Conservation (phyloP, 2,329 filamentous ascomycete genomes). For the Byssothecium circinans region DNA sequence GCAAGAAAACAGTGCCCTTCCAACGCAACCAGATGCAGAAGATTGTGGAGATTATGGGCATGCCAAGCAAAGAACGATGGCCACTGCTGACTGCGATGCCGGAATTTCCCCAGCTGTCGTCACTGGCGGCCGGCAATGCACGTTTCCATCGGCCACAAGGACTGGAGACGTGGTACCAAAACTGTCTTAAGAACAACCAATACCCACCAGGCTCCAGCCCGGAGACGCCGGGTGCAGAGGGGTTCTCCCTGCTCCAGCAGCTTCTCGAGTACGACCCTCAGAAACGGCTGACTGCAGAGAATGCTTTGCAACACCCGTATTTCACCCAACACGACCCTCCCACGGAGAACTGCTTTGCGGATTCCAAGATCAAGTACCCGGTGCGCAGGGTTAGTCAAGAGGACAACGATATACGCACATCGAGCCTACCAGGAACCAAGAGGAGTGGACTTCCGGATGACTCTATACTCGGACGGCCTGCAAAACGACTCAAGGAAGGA, state of each 20-base stretch:
- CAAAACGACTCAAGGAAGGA: slow-evolving; percentile 57
- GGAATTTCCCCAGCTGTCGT: slow-evolving; percentile 73
- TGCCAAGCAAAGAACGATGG: slow-evolving; percentile 88
- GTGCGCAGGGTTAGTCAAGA: slow-evolving; percentile 88
- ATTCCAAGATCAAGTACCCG: slow-evolving; percentile 84
- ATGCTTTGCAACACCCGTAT: slow-evolving; percentile 88
- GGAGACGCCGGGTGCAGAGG: slow-evolving; percentile 59
- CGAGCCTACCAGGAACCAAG: slow-evolving; percentile 88
- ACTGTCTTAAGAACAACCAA: slow-evolving; percentile 51
- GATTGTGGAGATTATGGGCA: slow-evolving; percentile 93
- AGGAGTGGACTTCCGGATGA: slow-evolving; percentile 84
- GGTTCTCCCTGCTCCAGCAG: slow-evolving; percentile 77
- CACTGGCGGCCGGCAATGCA: slow-evolving; percentile 49
- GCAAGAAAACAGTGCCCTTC: slow-evolving; percentile 95
- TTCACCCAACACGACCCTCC: slow-evolving; percentile 64
- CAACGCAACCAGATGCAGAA: slow-evolving; percentile 99
- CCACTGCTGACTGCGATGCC: slow-evolving; percentile 82
- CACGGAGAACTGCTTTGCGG: slow-evolving; percentile 85
- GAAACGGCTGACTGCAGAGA: slow-evolving; percentile 81
- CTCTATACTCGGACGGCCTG: slow-evolving; percentile 59
- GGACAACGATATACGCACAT: slow-evolving; percentile 92
- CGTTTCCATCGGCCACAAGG: slow-evolving; percentile 56
- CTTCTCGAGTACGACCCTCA: slow-evolving; percentile 92
- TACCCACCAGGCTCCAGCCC: slow-evolving; percentile 45
- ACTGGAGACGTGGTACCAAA: slow-evolving; percentile 69